These are phyloP conservation scores for Phytophthora cajani DNA, from an alignment of 352 stramenopile species.

Conservation along the genomic window DNA sequence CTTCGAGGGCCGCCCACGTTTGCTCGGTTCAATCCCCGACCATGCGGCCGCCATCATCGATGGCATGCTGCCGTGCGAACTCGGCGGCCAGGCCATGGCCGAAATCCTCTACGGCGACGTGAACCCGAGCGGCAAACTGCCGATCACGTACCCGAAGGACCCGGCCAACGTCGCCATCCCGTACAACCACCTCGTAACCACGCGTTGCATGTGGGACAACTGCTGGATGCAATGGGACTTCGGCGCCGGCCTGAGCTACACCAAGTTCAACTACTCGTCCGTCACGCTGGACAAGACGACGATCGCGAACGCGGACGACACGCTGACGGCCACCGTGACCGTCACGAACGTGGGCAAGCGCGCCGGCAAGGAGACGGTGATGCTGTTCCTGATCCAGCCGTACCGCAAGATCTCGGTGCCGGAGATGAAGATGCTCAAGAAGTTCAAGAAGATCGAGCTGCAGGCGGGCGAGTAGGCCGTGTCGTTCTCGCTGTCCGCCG, in stretches of 20 bases:
- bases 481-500: slow-evolving; percentile 48
- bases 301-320: slow-evolving; percentile 30
- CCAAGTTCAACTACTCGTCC: slow-evolving; percentile 60
- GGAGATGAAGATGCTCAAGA: slow-evolving; percentile 83
- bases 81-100: slow-evolving; percentile 80
- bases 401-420: slow-evolving; percentile 67
- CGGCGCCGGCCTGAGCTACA: slow-evolving; percentile 75
- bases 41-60: slow-evolving; percentile 72
- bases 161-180: slow-evolving; percentile 59
- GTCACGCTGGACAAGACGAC: slow-evolving; percentile 47
- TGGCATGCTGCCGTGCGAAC: slow-evolving; percentile 72
- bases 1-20: slow-evolving; percentile 71
- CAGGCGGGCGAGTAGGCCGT: slow-evolving; percentile 46
- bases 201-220: slow-evolving; percentile 48
- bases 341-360: slow-evolving; percentile 70
- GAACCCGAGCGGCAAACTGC: slow-evolving; percentile 81
- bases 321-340: slow-evolving; percentile 51
- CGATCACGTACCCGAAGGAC: slow-evolving; percentile 83
- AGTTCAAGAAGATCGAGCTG: slow-evolving; percentile 82
- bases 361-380: slow-evolving; percentile 75
- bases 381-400: slow-evolving; percentile 80
- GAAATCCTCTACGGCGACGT: slow-evolving; percentile 81
- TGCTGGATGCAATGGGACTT: slow-evolving; percentile 77
- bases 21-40: slow-evolving; percentile 61
- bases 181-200: slow-evolving; percentile 73